phyloP scores from a whole-genome alignment of 2,329 filamentous ascomycete species.

The Xylaria sp. region DNA sequence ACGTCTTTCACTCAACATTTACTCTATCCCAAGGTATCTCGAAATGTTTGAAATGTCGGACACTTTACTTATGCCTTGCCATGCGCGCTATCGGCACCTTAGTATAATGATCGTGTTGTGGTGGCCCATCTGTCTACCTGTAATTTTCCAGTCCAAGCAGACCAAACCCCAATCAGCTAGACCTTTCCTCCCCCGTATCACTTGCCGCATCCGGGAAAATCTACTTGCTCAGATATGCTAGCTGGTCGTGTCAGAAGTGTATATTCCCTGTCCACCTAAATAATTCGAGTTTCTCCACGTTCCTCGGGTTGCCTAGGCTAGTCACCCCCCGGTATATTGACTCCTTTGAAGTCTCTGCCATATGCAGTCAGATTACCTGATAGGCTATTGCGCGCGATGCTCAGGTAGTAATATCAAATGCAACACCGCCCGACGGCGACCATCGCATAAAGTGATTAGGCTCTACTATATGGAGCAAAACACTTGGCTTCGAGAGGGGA shows the following conservation, averaged over 20 bases:
- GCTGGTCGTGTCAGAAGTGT: background rate
- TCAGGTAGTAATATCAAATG: background rate
- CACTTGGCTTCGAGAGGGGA: background rate
- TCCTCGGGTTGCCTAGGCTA: background rate
- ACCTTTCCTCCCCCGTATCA: background rate
- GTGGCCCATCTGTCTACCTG: background rate
- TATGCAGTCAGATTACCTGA: background rate
- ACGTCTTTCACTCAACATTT: too few relatives aligned
- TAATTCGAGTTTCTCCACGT: conserved; percentile 10
- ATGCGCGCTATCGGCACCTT: background rate
- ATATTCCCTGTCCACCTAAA: conserved; percentile 16
- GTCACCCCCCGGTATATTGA: background rate
- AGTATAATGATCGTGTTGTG: background rate
- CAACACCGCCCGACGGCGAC: background rate
- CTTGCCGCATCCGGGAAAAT: background rate
- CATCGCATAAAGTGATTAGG: background rate
- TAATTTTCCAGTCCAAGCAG: background rate
- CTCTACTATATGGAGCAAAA: background rate
- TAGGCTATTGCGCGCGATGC: conserved; percentile 9
- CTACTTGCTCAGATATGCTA: background rate
- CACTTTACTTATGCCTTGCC: background rate
- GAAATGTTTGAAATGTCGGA: background rate
- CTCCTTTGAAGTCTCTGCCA: background rate
- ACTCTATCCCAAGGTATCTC: too few relatives aligned
- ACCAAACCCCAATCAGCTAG: background rate